Evolutionary conservation across 805 yeast genomes (phyloP).

Genomic region (Saccharomycopsis oosterbeekiorum): DNA sequence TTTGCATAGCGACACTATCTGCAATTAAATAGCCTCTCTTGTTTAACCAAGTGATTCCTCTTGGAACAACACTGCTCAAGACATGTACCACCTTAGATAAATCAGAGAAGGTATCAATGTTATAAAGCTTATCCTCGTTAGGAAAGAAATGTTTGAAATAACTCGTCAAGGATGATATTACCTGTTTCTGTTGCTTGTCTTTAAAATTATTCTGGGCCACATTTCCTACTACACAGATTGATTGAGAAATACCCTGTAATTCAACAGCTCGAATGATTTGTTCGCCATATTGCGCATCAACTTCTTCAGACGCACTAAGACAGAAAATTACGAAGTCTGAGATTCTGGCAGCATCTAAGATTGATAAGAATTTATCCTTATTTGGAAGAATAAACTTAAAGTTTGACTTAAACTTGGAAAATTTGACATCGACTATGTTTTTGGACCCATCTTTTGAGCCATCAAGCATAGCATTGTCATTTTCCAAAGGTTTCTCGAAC

Average conservation of each 20-base stretch:
- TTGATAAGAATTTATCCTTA: slow-evolving; percentile 49
- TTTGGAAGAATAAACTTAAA: slow-evolving; percentile 68
- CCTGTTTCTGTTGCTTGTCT: slow-evolving; percentile 66
- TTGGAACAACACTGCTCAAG: slow-evolving; percentile 80
- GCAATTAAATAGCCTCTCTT: slow-evolving; percentile 82
- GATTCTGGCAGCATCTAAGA: slow-evolving; percentile 78
- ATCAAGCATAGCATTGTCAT: neutral
- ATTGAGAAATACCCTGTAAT: slow-evolving; percentile 84
- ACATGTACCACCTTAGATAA: slow-evolving; percentile 62
- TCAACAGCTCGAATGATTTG: slow-evolving; percentile 80
- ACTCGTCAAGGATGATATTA: slow-evolving; percentile 51
- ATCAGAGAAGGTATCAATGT: slow-evolving; percentile 59
- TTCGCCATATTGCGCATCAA: slow-evolving; percentile 73
- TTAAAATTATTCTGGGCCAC: slow-evolving; percentile 57
- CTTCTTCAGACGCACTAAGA: slow-evolving; percentile 79
- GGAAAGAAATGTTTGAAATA: slow-evolving; percentile 74
- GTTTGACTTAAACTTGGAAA: slow-evolving; percentile 64
- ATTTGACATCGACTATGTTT: slow-evolving; percentile 37
- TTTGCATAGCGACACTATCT: slow-evolving; percentile 38
- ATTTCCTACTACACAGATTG: slow-evolving; percentile 70
- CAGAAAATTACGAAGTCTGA: slow-evolving; percentile 88
- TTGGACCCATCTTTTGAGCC: neutral
- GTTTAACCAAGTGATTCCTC: slow-evolving; percentile 84
- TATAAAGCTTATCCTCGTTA: slow-evolving; percentile 64
- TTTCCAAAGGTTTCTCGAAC: slow-evolving; percentile 32